Percentiles rank a stretch among this genome's conserved stretches.
Conservation (phyloP, 805 yeast genomes). For the Hanseniaspora thailandica region DNA sequence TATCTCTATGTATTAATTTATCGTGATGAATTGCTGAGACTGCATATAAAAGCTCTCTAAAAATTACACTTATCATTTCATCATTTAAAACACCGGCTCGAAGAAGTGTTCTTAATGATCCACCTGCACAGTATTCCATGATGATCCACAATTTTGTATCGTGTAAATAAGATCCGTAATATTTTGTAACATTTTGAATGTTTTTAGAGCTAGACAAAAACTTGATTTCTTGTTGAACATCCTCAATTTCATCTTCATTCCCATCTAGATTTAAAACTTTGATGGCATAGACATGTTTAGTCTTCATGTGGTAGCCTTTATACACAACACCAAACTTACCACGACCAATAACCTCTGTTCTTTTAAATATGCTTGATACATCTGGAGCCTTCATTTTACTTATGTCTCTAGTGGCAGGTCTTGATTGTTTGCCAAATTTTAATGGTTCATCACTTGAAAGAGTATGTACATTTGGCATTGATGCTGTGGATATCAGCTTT, state of each 20-base stretch:
- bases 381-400: slow-evolving; percentile 15
- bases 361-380: slow-evolving; percentile 41
- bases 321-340: slow-evolving; percentile 97
- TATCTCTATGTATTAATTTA: slow-evolving; percentile 91
- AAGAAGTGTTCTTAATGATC: slow-evolving; percentile 74
- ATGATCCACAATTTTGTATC: slow-evolving; percentile 94
- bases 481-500: neutral
- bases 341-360: slow-evolving; percentile 85
- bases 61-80: slow-evolving; percentile 65
- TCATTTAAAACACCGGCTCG: slow-evolving; percentile 86
- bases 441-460: neutral
- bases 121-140: slow-evolving; percentile 97
- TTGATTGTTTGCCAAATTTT: neutral
- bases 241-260: slow-evolving; percentile 84
- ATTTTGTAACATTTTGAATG: slow-evolving; percentile 85
- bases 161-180: slow-evolving; percentile 74
- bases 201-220: slow-evolving; percentile 70
- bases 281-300: slow-evolving; percentile 78
- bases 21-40: slow-evolving; percentile 70
- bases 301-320: slow-evolving; percentile 61
- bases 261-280: slow-evolving; percentile 87
- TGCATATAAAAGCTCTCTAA: slow-evolving; percentile 70
- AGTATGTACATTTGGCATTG: neutral
- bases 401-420: neutral
- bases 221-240: slow-evolving; percentile 86